These are phyloP conservation scores for Ceratobasidium sp. DNA, from an alignment of 1,284 basidiomycete genomes.

Conservation along the genomic window DNA sequence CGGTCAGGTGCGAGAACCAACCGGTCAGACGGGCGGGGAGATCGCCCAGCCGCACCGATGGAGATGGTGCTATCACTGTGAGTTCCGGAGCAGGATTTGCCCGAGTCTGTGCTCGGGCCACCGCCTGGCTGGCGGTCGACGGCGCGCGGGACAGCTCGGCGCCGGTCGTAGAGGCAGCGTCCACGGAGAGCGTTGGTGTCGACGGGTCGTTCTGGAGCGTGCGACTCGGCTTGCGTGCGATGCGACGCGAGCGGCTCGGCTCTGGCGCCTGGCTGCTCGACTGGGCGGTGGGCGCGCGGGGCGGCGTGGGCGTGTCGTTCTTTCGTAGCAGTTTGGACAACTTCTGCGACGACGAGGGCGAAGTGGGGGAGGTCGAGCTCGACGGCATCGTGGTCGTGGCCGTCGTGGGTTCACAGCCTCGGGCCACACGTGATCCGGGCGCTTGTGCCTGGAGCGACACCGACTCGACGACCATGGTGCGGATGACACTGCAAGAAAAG, in stretches of 20 bases:
- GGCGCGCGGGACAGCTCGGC: constrained; percentile 28
- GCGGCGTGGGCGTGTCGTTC: constrained; percentile 9
- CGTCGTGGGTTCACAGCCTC: constrained; percentile 31
- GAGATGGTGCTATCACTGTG: constrained; percentile 6
- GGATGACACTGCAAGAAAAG: constrained; percentile 44
- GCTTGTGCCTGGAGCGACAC: constrained; percentile 22
- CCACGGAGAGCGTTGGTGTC: constrained; percentile 21
- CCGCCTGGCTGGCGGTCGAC: constrained; percentile 35
- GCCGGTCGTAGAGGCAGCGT: background rate
- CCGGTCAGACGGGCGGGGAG: constrained; percentile 70
- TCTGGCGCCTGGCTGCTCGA: constrained; percentile 25
- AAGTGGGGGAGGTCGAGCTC: constrained; percentile 25
- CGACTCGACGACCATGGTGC: constrained; percentile 40
- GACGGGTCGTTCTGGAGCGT: constrained; percentile 10
- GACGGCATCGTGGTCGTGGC: constrained; percentile 42
- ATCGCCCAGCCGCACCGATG: constrained; percentile 50
- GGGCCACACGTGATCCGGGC: constrained; percentile 29
- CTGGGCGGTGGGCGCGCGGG: background rate
- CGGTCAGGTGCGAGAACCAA: constrained; percentile 76
- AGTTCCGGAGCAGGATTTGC: constrained; percentile 8
- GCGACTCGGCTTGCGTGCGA: constrained; percentile 18
- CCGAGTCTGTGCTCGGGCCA: constrained; percentile 19
- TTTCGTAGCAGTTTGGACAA: constrained; percentile 24
- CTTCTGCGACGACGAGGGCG: constrained; percentile 27
- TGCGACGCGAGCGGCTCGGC: constrained; percentile 17